phyloP scores from a whole-genome alignment of 331 rosid genomes.

The Quercus tomentella region DNA sequence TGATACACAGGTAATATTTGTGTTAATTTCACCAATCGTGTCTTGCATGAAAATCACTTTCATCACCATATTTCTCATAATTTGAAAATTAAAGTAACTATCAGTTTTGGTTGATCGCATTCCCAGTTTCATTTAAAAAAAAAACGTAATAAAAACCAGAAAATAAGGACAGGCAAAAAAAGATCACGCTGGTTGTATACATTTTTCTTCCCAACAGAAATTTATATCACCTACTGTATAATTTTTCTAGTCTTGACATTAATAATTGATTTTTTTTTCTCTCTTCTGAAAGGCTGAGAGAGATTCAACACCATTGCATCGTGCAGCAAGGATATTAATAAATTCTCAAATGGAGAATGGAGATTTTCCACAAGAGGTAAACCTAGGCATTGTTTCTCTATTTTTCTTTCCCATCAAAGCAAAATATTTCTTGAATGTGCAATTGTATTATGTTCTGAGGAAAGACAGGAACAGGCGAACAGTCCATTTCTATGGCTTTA shows the following conservation, averaged over 20 bases:
- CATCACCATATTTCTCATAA: neutral
- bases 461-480: neutral
- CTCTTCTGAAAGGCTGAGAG: constrained; percentile 54
- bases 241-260: neutral
- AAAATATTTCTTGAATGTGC: neutral
- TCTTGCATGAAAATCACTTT: neutral
- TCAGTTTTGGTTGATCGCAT: neutral
- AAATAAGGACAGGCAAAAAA: neutral
- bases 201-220: neutral
- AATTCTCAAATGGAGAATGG: constrained; percentile 81
- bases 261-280: neutral
- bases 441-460: neutral
- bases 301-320: constrained; percentile 70
- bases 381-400: neutral
- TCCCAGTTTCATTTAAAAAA: neutral
- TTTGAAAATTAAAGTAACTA: neutral
- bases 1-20: no score
- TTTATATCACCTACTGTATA: neutral
- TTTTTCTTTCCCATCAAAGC: neutral
- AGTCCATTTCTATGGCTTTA: neutral
- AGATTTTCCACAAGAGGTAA: constrained; percentile 89
- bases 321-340: constrained; percentile 60
- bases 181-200: neutral
- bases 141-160: neutral
- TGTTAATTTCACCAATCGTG: neutral